Evolutionary conservation across 139 green algal species (phyloP).

Genomic region (Ostreobium quekettii): DNA sequence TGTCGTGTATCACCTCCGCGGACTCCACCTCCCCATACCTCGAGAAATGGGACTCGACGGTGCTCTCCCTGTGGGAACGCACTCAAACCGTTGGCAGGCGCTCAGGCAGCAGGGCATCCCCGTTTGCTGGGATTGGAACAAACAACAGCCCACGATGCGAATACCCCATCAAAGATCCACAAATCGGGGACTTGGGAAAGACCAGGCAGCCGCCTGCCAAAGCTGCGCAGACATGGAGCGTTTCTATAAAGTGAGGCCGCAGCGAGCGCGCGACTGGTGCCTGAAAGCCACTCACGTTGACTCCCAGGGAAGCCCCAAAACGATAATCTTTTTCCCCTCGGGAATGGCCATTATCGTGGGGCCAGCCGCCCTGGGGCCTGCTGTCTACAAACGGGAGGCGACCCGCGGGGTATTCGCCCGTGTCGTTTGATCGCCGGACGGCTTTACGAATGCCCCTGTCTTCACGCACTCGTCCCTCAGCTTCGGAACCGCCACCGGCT

Average conservation of each 20-base stretch:
- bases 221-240: neutral
- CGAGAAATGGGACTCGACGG: slow-evolving; percentile 61
- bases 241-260: neutral
- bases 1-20: slow-evolving; percentile 70
- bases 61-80: slow-evolving; percentile 39
- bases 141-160: neutral
- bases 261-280: neutral
- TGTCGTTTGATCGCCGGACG: too few relatives aligned
- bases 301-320: slow-evolving; percentile 69
- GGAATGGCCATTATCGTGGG: neutral
- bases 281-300: slow-evolving; percentile 34
- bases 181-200: too few relatives aligned
- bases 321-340: slow-evolving; percentile 42
- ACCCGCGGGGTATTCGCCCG: too few relatives aligned
- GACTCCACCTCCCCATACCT: slow-evolving; percentile 59
- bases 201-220: too few relatives aligned
- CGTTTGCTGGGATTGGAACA: neutral
- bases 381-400: too few relatives aligned
- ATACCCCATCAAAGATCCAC: neutral
- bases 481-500: neutral
- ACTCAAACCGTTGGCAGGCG: neutral
- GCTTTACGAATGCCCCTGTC: too few relatives aligned
- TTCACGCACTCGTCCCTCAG: too few relatives aligned
- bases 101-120: neutral
- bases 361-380: neutral